Percentiles rank a stretch among this genome's conserved stretches.
phyloP scores from a whole-genome alignment of 106 monocot genomes.

The Phalaenopsis equestris region DNA sequence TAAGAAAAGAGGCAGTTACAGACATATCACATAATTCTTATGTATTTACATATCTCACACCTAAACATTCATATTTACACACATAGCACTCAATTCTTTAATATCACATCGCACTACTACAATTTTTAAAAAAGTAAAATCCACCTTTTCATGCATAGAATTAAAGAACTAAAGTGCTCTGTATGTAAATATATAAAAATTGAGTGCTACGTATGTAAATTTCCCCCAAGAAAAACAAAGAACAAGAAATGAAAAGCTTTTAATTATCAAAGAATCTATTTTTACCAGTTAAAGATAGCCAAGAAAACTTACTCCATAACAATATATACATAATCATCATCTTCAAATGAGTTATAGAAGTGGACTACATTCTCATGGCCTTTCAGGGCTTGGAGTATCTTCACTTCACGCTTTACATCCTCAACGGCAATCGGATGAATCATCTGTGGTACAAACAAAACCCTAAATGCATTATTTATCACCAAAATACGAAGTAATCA shows the following conservation, averaged over 20 bases:
- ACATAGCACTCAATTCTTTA: no score
- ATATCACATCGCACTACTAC: no score
- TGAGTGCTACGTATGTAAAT: no score
- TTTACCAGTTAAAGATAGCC: neutral
- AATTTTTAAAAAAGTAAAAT: no score
- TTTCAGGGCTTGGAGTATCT: constrained; percentile 63
- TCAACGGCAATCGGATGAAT: constrained; percentile 66
- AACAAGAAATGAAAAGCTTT: neutral
- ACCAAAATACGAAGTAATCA: neutral
- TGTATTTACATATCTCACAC: no score
- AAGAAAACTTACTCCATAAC: constrained; percentile 87
- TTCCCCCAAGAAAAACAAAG: neutral
- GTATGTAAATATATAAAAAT: no score
- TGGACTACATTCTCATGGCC: constrained; percentile 91
- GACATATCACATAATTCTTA: no score
- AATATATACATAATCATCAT: constrained; percentile 81
- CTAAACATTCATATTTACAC: no score
- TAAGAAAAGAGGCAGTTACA: neutral
- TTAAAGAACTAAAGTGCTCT: no score
- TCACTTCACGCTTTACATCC: constrained; percentile 91
- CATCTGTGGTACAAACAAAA: constrained; percentile 49
- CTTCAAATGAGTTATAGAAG: constrained; percentile 90
- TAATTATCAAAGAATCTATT: neutral
- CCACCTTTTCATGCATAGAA: no score
- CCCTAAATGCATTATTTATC: neutral